Base-by-base conservation (phyloP, 768 basidiomycete genomes). In the Psilocybe cyanescens region DNA sequence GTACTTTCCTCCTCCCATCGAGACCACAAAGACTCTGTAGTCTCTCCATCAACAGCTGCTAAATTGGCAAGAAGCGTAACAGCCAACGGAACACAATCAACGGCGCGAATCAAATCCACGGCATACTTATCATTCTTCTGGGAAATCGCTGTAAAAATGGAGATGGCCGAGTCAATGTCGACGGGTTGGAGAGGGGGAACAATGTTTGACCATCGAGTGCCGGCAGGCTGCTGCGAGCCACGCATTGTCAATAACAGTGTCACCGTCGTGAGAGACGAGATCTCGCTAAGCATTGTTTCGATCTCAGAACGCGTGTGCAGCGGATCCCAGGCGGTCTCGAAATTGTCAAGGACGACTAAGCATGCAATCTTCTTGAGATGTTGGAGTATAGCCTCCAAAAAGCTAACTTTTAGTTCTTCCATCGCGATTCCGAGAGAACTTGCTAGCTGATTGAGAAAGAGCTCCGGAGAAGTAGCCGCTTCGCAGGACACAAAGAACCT, bases 271-370 rank as follows among this genome's bases (percentile, higher is more conserved):
- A 74, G 59, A 3, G 65, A 59, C 4, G 66, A 65, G 1, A 74
- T 58, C 16, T 71, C 64, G 12, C 55, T 48, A 6, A 76, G 62
- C 6, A 75, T 50, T 2, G 31, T 31, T 61, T 76, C 75, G 1
- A 74, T 60, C 1, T 65, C 68, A 3, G 68, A 59, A 8, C 70
- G 68, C 17, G 63, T 68, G 5, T 63, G 54, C n/a, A 65, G 59
- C 2, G 68, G 59, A 44, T 74, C 73, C 75, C 74, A 77, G 0
- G 70, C 67, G 2, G 74, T 74, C 60, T 77, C 76, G 8, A 76
- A 71, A 53, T 76, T 76, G 55, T 76, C 75, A 7, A 76, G 57
- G 11, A 72, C 65, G 45, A 77, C 35, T 11, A 76, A 53, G 44
- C 54, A 66, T 8, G 65, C 59, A 12, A 48, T 44, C 47, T 52